Percentiles rank a stretch among this genome's conserved stretches.
Conservation (phyloP, 306 rosid species). For the Citrullus colocynthis region DNA sequence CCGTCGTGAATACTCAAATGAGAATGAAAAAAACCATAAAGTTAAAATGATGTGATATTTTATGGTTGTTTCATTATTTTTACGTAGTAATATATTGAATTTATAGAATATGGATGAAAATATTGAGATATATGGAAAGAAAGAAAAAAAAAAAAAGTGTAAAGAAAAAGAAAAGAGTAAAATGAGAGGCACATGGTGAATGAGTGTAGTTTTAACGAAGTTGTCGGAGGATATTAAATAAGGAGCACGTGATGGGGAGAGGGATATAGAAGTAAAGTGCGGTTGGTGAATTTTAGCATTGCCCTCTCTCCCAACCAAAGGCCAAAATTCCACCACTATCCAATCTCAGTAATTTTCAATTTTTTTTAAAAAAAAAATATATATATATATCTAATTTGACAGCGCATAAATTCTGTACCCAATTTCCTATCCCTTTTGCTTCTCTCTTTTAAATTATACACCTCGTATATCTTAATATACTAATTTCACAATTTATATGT, state of each 20-base stretch:
- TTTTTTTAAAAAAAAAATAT: too few relatives aligned
- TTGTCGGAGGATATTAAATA: conserved; percentile 23
- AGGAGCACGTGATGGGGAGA: conserved; percentile 27
- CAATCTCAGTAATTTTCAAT: not conserved
- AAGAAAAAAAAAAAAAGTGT: not conserved
- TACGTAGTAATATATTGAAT: too few relatives aligned
- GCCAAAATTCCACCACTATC: conserved; percentile 1
- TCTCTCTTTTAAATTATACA: not conserved
- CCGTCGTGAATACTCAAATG: too few relatives aligned
- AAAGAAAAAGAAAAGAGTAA: not conserved
- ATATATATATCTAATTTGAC: not conserved
- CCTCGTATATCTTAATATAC: too few relatives aligned
- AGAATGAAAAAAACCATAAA: too few relatives aligned
- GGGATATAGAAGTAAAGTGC: not conserved
- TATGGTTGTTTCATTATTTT: too few relatives aligned
- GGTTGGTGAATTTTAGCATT: not conserved
- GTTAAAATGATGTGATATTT: too few relatives aligned
- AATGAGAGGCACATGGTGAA: conserved; percentile 11
- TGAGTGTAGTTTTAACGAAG: conserved; percentile 20
- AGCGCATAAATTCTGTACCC: conserved; percentile 4
- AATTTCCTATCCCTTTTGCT: not conserved
- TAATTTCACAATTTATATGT: too few relatives aligned
- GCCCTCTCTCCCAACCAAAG: not conserved
- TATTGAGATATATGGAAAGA: too few relatives aligned
- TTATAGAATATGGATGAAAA: too few relatives aligned